Percentiles rank a stretch among this genome's conserved stretches.
These are phyloP conservation scores for Gyrodon lividus DNA, from an alignment of 768 basidiomycete genomes.

Conservation along the genomic window DNA sequence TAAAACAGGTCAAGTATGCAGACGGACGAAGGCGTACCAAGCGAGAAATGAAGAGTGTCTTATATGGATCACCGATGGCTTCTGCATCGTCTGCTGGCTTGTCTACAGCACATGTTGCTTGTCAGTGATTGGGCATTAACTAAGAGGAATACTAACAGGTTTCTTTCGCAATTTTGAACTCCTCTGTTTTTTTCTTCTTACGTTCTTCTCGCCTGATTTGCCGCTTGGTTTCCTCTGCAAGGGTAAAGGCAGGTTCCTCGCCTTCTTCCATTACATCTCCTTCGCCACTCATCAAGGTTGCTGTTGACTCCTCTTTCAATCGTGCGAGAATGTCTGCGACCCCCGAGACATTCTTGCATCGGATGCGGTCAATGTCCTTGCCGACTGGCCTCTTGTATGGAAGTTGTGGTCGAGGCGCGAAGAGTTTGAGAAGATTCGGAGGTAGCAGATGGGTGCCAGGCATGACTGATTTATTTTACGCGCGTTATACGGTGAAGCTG, in stretches of 20 bases:
- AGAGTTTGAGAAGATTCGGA: constrained; percentile 94
- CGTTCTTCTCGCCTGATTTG: constrained; percentile 76
- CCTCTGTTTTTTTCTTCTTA: constrained; percentile 71
- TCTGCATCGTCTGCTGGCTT: constrained; percentile 90
- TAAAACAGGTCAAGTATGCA: constrained; percentile 4
- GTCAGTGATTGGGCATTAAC: constrained; percentile 5
- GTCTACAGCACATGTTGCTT: constrained; percentile 48
- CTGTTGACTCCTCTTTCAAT: constrained; percentile 77
- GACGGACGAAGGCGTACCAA: constrained; percentile 49
- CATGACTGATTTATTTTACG: constrained; percentile 27
- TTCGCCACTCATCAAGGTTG: constrained; percentile 57
- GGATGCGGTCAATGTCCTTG: constrained; percentile 75
- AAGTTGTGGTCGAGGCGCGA: constrained; percentile 88
- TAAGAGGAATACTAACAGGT: constrained; percentile 61
- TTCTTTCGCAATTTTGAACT: constrained; percentile 79
- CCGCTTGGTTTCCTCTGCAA: constrained; percentile 79
- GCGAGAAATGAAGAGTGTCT: constrained; percentile 94
- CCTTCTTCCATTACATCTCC: constrained; percentile 79
- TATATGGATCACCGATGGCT: constrained; percentile 95
- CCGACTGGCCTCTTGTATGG: constrained; percentile 85
- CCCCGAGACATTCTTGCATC: constrained; percentile 66
- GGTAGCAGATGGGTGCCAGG: constrained; percentile 87
- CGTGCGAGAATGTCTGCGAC: constrained; percentile 73
- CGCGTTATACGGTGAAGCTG: neutral
- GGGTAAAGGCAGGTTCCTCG: constrained; percentile 77